Evolutionary conservation across 192 early-diverging fungal species (phyloP).

Genomic region (Backusella psychrophila): DNA sequence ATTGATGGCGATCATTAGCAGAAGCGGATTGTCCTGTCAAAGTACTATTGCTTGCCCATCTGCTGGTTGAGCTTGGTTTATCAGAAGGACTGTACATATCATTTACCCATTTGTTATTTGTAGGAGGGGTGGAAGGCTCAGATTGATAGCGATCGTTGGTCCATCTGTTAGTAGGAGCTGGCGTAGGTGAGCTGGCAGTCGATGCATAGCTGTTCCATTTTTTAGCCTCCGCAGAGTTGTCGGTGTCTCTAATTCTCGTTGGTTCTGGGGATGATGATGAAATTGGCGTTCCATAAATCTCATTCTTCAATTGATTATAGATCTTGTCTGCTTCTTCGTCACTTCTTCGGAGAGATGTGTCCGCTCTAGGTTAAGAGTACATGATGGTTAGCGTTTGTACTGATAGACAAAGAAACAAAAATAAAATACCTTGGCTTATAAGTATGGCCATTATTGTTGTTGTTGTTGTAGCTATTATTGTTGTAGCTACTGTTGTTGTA

Average conservation of each 20-base stretch:
- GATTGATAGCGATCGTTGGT: not conserved
- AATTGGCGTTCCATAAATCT: not conserved
- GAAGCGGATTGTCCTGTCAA: not conserved
- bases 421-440: not conserved
- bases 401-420: not conserved
- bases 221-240: not conserved
- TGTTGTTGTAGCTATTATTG: not conserved
- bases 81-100: not conserved
- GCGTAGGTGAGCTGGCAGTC: not conserved
- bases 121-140: not conserved
- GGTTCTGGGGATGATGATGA: not conserved
- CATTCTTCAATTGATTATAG: not conserved
- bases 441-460: not conserved
- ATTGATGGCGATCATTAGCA: not conserved
- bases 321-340: not conserved
- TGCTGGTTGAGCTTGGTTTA: not conserved
- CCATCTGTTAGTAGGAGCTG: not conserved
- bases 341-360: not conserved
- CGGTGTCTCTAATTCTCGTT: not conserved
- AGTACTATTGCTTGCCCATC: too few species aligned
- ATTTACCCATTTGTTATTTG: not conserved
- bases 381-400: not conserved
- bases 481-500: not conserved
- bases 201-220: not conserved
- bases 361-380: not conserved